Evolutionary conservation across 2,329 filamentous ascomycete species (phyloP), one percentile per base, ranked within the genome.

Genomic region (Exophiala xenobiotica): DNA sequence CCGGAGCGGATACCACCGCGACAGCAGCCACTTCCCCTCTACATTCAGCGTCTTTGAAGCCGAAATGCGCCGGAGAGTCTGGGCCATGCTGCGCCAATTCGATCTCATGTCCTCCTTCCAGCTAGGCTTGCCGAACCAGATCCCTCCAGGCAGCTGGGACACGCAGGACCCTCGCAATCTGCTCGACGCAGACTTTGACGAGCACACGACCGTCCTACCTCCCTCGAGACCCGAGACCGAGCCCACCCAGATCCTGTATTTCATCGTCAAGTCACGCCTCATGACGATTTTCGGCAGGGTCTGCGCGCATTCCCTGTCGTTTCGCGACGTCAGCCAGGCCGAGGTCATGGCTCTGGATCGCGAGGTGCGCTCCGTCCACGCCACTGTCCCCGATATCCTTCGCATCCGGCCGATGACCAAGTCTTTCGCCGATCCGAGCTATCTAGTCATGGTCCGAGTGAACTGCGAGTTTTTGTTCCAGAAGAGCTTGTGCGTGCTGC

Each of bases 21-120:
- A 83, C 60, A 51, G 50, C 14, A 57, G 35, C 18, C 77, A 79
- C 29, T 81, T 79, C 57, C 68, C 77, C 3, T 35, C 31, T 4
- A 72, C 69, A 43, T 75, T 83, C 40, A 72, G 77, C 1, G 71
- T 75, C 2, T 81, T 78, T 53, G 74, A 81, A 49, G 80, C 77
- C 6, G 81, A 85, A 64, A 80, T 75, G 65, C 65, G 73, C 42
- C 64, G 73, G 14, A 69, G 73, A 8, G 46, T 69, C 2, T 76
- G 73, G 73, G 61, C 64, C 14, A 60, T 68, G 27, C 54, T 72
- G 6, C 64, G 63, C 22, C 82, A 85, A 62, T 72, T 86, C 45
- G 84, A 87, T 60, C 67, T 79, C 2, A 67, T 87, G 12, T 74
- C 81, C 1, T 77, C 80, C 1, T 85, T 85, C 60, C 81, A 86